Conservation (phyloP, 371 early-diverging fungal genomes). For the Lichtheimia corymbifera region DNA sequence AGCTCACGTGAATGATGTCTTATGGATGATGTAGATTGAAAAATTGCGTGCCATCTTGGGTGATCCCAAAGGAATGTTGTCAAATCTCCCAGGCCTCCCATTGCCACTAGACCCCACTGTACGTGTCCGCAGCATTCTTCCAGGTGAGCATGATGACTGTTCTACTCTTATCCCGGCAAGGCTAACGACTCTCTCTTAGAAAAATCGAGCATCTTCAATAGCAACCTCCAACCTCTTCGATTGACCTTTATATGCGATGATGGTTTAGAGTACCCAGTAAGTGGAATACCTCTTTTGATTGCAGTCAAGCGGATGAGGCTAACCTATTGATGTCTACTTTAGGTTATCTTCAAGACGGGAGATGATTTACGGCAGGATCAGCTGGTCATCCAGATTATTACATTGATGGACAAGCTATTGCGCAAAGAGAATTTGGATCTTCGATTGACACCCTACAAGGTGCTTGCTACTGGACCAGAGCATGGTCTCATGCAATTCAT, state of each 20-base stretch:
- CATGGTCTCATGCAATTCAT: slow-evolving; percentile 94
- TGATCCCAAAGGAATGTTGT: slow-evolving; percentile 81
- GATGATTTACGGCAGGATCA: slow-evolving; percentile 98
- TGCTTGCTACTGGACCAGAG: slow-evolving; percentile 90
- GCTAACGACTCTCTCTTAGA: slow-evolving; percentile 38
- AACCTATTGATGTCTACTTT: neutral
- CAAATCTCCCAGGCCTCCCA: slow-evolving; percentile 76
- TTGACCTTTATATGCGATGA: slow-evolving; percentile 82
- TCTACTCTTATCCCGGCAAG: neutral
- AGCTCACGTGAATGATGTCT: neutral
- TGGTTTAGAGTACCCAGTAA: slow-evolving; percentile 75
- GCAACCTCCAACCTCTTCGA: slow-evolving; percentile 83
- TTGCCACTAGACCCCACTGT: slow-evolving; percentile 88
- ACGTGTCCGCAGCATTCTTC: slow-evolving; percentile 80
- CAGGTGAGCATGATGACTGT: slow-evolving; percentile 48
- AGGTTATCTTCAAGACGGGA: slow-evolving; percentile 92
- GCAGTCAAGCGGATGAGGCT: neutral
- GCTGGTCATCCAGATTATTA: slow-evolving; percentile 94
- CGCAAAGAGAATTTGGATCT: slow-evolving; percentile 94
- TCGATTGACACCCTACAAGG: slow-evolving; percentile 90
- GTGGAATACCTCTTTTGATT: too few relatives aligned
- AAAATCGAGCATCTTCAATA: slow-evolving; percentile 88
- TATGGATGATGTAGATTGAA: slow-evolving; percentile 64
- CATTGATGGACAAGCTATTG: slow-evolving; percentile 91
- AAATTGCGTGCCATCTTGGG: slow-evolving; percentile 68